Conservation (phyloP, 2,329 filamentous ascomycete genomes). For the Neonectria punicea region DNA sequence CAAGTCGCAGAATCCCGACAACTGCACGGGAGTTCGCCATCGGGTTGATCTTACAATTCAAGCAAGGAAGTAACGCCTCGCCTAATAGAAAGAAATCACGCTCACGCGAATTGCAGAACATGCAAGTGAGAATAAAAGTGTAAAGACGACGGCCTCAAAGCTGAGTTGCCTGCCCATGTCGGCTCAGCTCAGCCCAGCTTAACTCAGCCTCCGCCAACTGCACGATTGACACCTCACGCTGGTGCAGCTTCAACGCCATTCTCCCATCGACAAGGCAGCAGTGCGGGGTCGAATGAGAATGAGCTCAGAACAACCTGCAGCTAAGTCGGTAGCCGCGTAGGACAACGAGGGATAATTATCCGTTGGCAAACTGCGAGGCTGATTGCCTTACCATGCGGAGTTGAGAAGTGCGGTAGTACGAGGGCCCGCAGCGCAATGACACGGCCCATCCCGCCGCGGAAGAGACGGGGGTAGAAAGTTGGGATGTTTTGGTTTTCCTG, state of each 20-base stretch:
- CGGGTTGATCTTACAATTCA: too few species aligned
- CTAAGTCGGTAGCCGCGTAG: not conserved
- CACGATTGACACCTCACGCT: not conserved
- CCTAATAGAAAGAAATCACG: not conserved
- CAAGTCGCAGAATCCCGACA: not conserved
- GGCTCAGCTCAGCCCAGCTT: constrained; percentile 1
- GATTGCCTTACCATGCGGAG: not conserved
- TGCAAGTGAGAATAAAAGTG: not conserved
- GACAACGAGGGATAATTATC: not conserved
- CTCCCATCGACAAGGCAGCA: constrained; percentile 12
- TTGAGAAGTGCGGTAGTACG: not conserved
- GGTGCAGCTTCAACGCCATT: not conserved
- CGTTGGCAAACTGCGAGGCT: not conserved
- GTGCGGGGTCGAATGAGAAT: constrained; percentile 9
- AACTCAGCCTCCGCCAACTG: constrained; percentile 7
- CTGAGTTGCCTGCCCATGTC: not conserved
- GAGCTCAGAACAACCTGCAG: constrained; percentile 1
- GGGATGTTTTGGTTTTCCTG: not conserved
- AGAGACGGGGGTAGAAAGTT: not conserved
- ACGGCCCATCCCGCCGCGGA: constrained; percentile 14
- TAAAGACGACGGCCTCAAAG: not conserved
- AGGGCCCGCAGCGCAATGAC: not conserved
- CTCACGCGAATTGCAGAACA: not conserved
- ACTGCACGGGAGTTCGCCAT: not conserved
- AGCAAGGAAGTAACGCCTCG: not conserved